phyloP scores from a whole-genome alignment of 306 rosid species.

The Vigna hirtella region DNA sequence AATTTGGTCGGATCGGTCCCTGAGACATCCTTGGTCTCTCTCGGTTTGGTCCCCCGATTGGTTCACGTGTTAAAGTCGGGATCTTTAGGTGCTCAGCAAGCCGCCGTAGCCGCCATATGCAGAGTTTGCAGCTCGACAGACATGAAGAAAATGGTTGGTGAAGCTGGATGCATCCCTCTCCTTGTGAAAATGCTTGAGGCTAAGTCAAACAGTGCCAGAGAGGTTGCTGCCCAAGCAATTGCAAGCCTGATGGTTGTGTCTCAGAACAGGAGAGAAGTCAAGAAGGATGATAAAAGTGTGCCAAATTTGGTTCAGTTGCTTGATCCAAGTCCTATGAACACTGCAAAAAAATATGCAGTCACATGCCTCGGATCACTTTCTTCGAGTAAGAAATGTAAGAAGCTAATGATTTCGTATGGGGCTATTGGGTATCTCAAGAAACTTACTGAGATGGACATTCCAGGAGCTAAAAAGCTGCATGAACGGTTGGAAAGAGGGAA shows the following conservation, averaged over 20 bases:
- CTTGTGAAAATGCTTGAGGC: conserved; percentile 89
- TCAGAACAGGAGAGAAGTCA: conserved; percentile 69
- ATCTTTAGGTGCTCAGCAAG: conserved; percentile 79
- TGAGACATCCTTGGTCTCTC: conserved; percentile 57
- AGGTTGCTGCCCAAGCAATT: conserved; percentile 77
- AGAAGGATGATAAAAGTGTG: conserved; percentile 74
- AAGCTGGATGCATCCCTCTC: conserved; percentile 76
- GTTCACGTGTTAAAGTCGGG: conserved; percentile 74
- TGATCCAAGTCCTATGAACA: conserved; percentile 83
- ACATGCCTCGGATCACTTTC: conserved; percentile 74
- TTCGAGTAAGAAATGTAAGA: conserved; percentile 81
- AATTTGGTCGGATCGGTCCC: conserved; percentile 74
- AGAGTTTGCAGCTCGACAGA: conserved; percentile 60
- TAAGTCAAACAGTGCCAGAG: conserved; percentile 69
- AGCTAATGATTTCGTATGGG: conserved; percentile 90
- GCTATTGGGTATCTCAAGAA: conserved; percentile 96
- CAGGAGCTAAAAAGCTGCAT: conserved; percentile 84
- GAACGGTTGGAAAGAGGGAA: conserved; percentile 86
- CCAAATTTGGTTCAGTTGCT: conserved; percentile 90
- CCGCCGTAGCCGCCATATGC: conserved; percentile 73
- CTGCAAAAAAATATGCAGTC: conserved; percentile 87
- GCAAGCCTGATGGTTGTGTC: conserved; percentile 65
- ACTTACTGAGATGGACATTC: conserved; percentile 88
- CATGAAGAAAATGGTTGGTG: conserved; percentile 70
- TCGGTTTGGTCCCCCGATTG: conserved; percentile 65